Conservation (phyloP, 2,329 filamentous ascomycete species). For the Talaromyces amestolkiae region DNA sequence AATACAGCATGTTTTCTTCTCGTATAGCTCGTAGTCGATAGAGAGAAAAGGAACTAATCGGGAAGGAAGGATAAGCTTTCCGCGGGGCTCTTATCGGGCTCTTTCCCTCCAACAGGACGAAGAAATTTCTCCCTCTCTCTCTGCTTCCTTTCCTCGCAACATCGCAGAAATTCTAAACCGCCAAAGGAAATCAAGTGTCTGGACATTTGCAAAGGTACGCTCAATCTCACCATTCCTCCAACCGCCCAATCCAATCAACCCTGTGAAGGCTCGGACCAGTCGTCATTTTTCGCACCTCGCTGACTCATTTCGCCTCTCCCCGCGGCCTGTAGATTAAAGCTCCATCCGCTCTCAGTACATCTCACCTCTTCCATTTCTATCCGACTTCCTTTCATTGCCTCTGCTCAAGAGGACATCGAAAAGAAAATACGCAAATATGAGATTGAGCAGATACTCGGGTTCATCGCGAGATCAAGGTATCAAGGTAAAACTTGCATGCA, state of each 20-base stretch:
- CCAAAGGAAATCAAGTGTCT: neutral
- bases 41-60: neutral
- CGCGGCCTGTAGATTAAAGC: neutral
- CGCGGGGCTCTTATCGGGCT: conserved; percentile 2
- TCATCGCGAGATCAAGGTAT: conserved; percentile 44
- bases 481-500: conserved; percentile 35
- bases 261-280: neutral
- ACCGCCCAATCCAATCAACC: neutral
- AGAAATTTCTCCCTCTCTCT: neutral
- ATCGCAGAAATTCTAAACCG: neutral
- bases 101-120: neutral
- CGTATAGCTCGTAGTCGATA: neutral
- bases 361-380: conserved; percentile 25
- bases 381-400: neutral
- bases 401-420: neutral
- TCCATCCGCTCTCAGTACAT: conserved; percentile 28
- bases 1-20: neutral
- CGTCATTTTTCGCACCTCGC: conserved; percentile 2
- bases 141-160: neutral
- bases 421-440: conserved; percentile 33
- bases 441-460: conserved; percentile 36
- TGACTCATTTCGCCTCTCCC: conserved; percentile 8
- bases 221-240: neutral
- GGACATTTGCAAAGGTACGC: neutral
- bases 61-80: neutral